Conservation (phyloP, 306 rosid species). For the Oemleria cerasiformis region DNA sequence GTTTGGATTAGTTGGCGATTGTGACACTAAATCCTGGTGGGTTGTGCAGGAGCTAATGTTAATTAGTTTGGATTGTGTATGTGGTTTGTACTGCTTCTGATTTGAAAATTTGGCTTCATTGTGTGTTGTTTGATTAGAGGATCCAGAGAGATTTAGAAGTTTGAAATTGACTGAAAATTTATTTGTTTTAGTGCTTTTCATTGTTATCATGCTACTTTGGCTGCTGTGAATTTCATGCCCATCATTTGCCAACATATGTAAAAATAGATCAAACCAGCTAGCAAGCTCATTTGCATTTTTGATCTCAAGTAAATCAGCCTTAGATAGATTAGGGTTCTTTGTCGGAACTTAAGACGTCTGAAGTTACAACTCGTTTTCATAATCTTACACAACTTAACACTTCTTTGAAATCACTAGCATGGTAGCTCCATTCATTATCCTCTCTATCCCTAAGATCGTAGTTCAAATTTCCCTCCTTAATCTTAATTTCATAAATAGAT, state of each 20-base stretch:
- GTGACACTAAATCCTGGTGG: not conserved
- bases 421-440: too few relatives aligned
- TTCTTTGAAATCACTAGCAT: too few relatives aligned
- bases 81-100: not conserved
- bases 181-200: not conserved
- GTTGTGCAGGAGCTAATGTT: constrained; percentile 7
- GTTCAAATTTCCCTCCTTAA: too few relatives aligned
- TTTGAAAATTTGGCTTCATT: not conserved
- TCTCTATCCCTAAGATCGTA: too few relatives aligned
- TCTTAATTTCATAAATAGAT: too few relatives aligned
- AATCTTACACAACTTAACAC: too few relatives aligned
- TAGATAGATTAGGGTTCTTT: too few relatives aligned
- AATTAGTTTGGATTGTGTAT: constrained; percentile 8
- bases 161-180: not conserved
- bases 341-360: too few relatives aligned
- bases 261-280: too few relatives aligned
- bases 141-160: not conserved
- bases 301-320: too few relatives aligned
- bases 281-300: too few relatives aligned
- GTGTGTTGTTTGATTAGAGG: not conserved
- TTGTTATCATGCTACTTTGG: not conserved
- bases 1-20: constrained; percentile 18
- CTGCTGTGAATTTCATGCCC: not conserved
- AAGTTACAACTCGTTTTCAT: too few relatives aligned
- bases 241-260: not conserved